These are phyloP conservation scores for Cyberlindnera maclurae DNA, from an alignment of 805 yeast species.

Conservation along the genomic window DNA sequence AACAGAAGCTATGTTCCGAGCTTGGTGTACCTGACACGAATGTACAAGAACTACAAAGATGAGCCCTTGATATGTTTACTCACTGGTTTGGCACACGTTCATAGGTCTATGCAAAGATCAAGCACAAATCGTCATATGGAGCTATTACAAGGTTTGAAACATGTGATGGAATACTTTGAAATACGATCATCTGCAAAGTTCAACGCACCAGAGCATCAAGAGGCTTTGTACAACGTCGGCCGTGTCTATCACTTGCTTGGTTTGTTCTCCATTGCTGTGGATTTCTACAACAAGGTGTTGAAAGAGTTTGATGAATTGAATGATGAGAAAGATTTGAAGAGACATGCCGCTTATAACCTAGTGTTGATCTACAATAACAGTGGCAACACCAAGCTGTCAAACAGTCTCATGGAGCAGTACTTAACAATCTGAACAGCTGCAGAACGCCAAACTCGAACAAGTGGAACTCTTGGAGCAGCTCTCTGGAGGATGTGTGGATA, in stretches of 20 bases:
- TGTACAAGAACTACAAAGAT: conserved; percentile 55
- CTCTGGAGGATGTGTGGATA: too few relatives aligned
- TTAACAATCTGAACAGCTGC: conserved; percentile 36
- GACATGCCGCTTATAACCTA: conserved; percentile 83
- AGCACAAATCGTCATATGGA: conserved; percentile 83
- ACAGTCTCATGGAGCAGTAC: conserved; percentile 56
- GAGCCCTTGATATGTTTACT: conserved; percentile 77
- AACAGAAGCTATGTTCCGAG: conserved; percentile 81
- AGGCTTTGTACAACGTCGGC: conserved; percentile 76
- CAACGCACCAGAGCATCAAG: conserved; percentile 51
- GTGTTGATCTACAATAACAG: conserved; percentile 65
- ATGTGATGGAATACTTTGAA: conserved; percentile 62
- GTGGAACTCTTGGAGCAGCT: too few relatives aligned
- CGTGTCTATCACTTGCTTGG: conserved; percentile 82
- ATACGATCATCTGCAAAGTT: conserved; percentile 33
- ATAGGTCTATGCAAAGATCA: conserved; percentile 86
- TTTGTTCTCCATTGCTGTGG: conserved; percentile 62
- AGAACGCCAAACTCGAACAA: too few relatives aligned
- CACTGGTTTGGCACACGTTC: conserved; percentile 75
- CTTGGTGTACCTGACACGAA: conserved; percentile 66
- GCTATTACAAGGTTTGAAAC: conserved; percentile 79
- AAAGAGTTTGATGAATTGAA: conserved; percentile 25
- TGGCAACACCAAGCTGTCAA: conserved; percentile 65
- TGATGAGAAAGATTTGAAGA: conserved; percentile 50
- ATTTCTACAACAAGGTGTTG: conserved; percentile 66